These are phyloP conservation scores for Pulveroboletus sp. DNA, from an alignment of 768 basidiomycete genomes.

Conservation along the genomic window DNA sequence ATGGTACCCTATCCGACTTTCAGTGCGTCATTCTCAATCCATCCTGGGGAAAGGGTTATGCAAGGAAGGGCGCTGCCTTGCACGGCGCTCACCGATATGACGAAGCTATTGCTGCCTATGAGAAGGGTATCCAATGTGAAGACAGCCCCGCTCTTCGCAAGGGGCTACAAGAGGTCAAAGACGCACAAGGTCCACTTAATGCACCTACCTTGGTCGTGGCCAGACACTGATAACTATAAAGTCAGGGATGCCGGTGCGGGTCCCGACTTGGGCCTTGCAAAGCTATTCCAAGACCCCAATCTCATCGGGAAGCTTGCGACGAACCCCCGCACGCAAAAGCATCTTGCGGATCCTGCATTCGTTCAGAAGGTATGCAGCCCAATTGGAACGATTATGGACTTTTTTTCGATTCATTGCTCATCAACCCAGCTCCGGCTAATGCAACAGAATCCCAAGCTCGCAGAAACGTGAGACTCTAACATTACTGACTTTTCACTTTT, in stretches of 20 bases:
- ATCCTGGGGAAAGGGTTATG: constrained; percentile 86
- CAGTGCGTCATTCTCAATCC: constrained; percentile 79
- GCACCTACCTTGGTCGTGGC: neutral
- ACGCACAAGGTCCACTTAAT: constrained; percentile 62
- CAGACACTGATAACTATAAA: constrained; percentile 12
- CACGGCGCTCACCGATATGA: constrained; percentile 77
- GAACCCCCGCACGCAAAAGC: constrained; percentile 81
- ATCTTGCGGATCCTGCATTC: constrained; percentile 81
- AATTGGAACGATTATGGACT: neutral
- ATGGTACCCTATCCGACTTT: neutral
- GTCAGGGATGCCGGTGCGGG: constrained; percentile 36
- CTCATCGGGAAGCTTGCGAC: constrained; percentile 77
- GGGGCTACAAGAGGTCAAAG: constrained; percentile 83
- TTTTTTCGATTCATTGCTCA: neutral
- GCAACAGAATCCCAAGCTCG: constrained; percentile 65
- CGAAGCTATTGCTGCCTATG: constrained; percentile 81
- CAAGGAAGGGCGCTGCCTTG: constrained; percentile 87
- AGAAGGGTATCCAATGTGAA: constrained; percentile 76
- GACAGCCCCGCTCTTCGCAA: constrained; percentile 79
- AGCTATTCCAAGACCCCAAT: constrained; percentile 81
- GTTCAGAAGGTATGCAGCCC: constrained; percentile 50
- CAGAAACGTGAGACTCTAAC: constrained; percentile 42
- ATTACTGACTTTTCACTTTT: neutral
- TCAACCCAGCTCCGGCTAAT: constrained; percentile 51
- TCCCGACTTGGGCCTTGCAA: constrained; percentile 58